Base-by-base conservation (phyloP, 139 green algal species). In the Tetradesmus obliquus region DNA sequence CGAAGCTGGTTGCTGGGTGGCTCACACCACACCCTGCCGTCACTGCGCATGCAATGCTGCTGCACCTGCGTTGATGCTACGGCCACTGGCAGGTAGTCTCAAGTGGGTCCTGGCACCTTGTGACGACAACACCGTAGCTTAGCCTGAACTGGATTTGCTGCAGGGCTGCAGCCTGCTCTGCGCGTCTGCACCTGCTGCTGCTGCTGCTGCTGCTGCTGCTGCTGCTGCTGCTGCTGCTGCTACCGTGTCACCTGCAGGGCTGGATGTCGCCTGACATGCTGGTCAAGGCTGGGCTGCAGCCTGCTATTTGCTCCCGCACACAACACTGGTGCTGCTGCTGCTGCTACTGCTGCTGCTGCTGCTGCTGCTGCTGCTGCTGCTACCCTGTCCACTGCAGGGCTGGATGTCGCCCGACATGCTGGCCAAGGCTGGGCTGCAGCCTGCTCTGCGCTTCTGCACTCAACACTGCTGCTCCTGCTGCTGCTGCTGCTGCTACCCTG, bases 231-330 rank as follows among this genome's bases (percentile, higher is more conserved):
- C 57, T 66, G 57, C 57, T 66, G 57, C 76, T 83, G 76, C 76
- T 55, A 22, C 24, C 55, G n/a, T 55, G 9, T 13, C 24, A 22
- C 7, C 79, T 22, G 22, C 87, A 94, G 79, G 92, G 92, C 19
- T 91, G 84, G 79, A 72, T 92, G 85, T 84, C 79, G 8, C 85
- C 86, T 17, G n/a, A 79, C 9, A 54, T 92, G 62, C 76, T 94
- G 84, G 57, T 69, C 9, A 88, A 91, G 79, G 54, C 24, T 19
- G 88, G 88, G 88, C 20, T 45, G 32, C 32, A 45, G 32, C 32
- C 32, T 45, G 32, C 32, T 45, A 45, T 45, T 45, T 45, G 32
- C 32, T 45, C 32, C 32, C 32, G 32, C 32, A 45, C 32, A 45
- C 32, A 45, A 45, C 32, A 45, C 32, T 45, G 32, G 32, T 45